Evolutionary conservation across 257 asterid species (phyloP), one percentile per base, ranked within the genome.

Genomic region (Leonotis leonurus): DNA sequence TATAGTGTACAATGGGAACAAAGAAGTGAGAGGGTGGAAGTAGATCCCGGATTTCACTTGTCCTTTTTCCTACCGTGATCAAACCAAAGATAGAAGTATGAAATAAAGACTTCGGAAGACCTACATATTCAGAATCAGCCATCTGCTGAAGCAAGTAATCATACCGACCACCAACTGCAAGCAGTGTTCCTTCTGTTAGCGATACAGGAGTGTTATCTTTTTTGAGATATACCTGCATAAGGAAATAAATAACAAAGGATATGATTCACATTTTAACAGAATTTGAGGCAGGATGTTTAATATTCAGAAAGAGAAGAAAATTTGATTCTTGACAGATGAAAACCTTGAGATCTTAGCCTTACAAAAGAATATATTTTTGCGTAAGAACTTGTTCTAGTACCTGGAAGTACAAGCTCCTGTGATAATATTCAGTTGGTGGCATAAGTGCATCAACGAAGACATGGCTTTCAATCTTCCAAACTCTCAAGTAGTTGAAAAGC

Each of bases 111-210:
- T 30, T 61, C 57, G 49, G 37, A 74, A 41, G 56, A 79, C 98
- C 53, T 80, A 88, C 98, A 72, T 78, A 55, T 68, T 88, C 84
- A 60, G 81, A 73, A 73, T 63, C 88, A 3, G 81, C 77, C 78
- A 74, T 72, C 62, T 75, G 74, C 60, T 81, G 90, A 72, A 92
- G 81, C 90, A 89, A 80, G 72, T 78, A 69, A 81, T 92, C 98
- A 76, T 92, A 88, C 53, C 98, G 96, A 63, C 98, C 98, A 72
- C 98, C 98, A 75, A 84, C 83, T 36, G 97, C 94, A 57, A 92
- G 95, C 70, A 92, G 83, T 35, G 89, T 84, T 72, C 98, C 98
- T 75, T 92, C 98, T 75, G 67, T 70, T 11, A 77, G 75, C 54
- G 93, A 70, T 48, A 83, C 81, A 71, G 84, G 77, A 74, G 14